phyloP scores from a whole-genome alignment of 1,284 basidiomycete genomes.

The Puccinia horiana region DNA sequence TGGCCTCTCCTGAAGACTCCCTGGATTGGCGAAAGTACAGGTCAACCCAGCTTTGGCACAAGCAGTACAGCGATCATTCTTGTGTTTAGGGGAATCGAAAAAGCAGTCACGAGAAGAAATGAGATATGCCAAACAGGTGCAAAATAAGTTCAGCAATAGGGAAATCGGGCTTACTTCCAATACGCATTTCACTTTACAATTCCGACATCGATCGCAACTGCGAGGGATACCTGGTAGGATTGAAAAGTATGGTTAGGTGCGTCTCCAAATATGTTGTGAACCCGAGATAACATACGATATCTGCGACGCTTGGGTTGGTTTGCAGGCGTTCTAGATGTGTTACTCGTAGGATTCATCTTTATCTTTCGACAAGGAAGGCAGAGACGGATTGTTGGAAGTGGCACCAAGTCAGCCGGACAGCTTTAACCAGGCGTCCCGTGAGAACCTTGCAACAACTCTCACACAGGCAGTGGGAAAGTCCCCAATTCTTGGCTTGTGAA shows the following conservation, averaged over 20 bases:
- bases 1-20: conserved; percentile 30
- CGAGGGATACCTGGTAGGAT: conserved; percentile 29
- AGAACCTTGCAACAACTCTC: no score
- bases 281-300: conserved; percentile 16
- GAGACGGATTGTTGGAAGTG: no score
- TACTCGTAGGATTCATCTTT: no score
- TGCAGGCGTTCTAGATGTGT: background rate
- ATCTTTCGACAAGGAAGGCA: no score
- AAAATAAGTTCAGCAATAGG: background rate
- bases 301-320: conserved; percentile 14
- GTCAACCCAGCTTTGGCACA: conserved; percentile 8
- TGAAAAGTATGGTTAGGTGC: background rate
- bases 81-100: background rate
- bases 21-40: conserved; percentile 41
- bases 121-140: background rate
- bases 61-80: conserved; percentile 24
- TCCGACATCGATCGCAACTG: conserved; percentile 38
- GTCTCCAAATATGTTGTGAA: background rate
- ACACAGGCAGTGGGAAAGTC: no score
- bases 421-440: no score
- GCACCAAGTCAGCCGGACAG: no score
- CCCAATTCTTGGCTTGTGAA: no score
- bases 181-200: conserved; percentile 40
- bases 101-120: background rate
- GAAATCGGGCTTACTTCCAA: conserved; percentile 18